phyloP scores from a whole-genome alignment of 208 protist genomes.

The Angomonas ambiguus region DNA sequence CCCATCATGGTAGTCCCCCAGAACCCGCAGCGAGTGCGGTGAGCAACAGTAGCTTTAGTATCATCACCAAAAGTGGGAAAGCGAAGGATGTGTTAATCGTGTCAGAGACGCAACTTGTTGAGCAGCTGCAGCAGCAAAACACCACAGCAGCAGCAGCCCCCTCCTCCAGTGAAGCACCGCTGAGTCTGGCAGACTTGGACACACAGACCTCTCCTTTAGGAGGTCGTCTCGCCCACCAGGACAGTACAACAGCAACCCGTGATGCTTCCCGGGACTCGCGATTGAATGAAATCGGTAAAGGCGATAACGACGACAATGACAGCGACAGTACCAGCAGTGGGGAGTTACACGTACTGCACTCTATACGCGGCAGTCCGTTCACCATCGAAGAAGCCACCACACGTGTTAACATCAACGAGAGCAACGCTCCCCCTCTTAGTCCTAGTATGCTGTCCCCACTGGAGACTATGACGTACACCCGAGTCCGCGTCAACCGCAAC shows the following conservation, averaged over 20 bases:
- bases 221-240: too few species aligned
- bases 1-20: neutral
- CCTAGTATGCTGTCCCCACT: conserved; percentile 26
- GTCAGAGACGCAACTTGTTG: neutral
- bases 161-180: too few species aligned
- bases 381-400: conserved; percentile 17
- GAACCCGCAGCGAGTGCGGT: neutral
- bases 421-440: conserved; percentile 16
- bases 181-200: too few species aligned
- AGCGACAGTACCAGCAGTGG: neutral
- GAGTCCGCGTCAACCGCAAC: conserved; percentile 39
- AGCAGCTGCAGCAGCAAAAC: neutral
- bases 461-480: conserved; percentile 28
- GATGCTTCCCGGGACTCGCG: too few species aligned
- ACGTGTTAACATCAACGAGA: conserved; percentile 18
- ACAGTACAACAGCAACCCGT: too few species aligned
- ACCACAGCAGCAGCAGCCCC: neutral
- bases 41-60: too few species aligned
- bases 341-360: neutral
- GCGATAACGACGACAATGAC: neutral
- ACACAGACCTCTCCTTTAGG: too few species aligned
- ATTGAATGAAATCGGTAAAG: too few species aligned
- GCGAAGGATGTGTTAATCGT: too few species aligned
- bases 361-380: conserved; percentile 16
- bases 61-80: too few species aligned